Percentiles rank a stretch among this genome's conserved stretches.
Evolutionary conservation across 495 filamentous ascomycete species (phyloP).

Genomic region (Daldinia bambusicola): DNA sequence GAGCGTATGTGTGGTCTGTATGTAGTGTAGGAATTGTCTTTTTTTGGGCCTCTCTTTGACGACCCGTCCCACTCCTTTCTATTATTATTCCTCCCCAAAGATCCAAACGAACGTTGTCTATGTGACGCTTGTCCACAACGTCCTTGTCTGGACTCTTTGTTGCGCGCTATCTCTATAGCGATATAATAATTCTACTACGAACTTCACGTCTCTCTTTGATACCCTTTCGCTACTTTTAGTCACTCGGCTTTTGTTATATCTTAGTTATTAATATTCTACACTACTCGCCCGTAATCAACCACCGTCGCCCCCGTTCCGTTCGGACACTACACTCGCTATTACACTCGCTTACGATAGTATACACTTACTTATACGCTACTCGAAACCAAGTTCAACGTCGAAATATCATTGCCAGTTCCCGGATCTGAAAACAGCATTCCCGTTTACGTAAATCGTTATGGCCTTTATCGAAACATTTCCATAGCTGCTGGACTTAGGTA

Average conservation of each 20-base stretch:
- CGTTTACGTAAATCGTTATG: slow-evolving; percentile 37
- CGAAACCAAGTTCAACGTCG: slow-evolving; percentile 27
- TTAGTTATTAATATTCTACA: slow-evolving; percentile 44
- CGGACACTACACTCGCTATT: slow-evolving; percentile 41
- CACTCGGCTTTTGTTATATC: slow-evolving; percentile 24
- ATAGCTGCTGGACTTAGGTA: slow-evolving; percentile 35
- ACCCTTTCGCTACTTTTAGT: slow-evolving; percentile 39
- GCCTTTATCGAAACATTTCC: slow-evolving; percentile 36
- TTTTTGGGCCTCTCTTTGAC: slow-evolving; percentile 43
- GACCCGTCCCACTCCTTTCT: slow-evolving; percentile 40
- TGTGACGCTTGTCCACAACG: slow-evolving; percentile 35
- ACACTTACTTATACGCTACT: slow-evolving; percentile 9
- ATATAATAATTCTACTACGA: slow-evolving; percentile 38
- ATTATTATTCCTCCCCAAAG: slow-evolving; percentile 36
- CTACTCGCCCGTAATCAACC: slow-evolving; percentile 42
- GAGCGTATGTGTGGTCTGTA: slow-evolving; percentile 43
- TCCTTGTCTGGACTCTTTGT: slow-evolving; percentile 34
- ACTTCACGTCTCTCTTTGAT: slow-evolving; percentile 48
- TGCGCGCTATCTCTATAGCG: slow-evolving; percentile 15
- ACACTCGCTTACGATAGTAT: slow-evolving; percentile 12
- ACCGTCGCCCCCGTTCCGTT: slow-evolving; percentile 32
- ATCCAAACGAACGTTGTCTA: slow-evolving; percentile 31
- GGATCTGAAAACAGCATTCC: slow-evolving; percentile 14
- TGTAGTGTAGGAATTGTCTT: slow-evolving; percentile 43
- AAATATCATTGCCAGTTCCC: slow-evolving; percentile 15